Base-by-base conservation (phyloP, 2,329 filamentous ascomycete species). In the Hypoxylon sp. region DNA sequence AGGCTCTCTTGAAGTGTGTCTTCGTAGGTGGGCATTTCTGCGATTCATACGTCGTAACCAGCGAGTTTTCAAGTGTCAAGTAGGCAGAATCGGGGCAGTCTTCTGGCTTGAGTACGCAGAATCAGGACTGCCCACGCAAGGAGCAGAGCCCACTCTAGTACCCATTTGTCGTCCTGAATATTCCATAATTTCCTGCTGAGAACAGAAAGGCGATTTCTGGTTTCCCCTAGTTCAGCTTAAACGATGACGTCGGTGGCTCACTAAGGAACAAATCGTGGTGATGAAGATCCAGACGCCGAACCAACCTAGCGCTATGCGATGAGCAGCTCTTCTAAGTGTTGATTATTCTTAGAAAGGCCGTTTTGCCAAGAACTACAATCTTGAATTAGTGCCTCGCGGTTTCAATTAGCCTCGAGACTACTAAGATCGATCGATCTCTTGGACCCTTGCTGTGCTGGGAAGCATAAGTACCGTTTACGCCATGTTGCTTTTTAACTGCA, bases 191-290 rank as follows among this genome's bases (percentile, higher is more conserved):
- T 60, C 51, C 34, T 60, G 49, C 51, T 67, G 28, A 51, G 49
- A 32, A 46, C 2, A 19, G 10, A 19, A 52, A 48, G 28, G 19
- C 28, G 43, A 60, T 59, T 21, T 48, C 36, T 17, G 25, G 30
- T 28, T 60, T 43, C 52, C 38, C 19, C 28, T 17, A 48, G 28
- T 55, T 43, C 55, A 25, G 17, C 28, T 36, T 30, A 52, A 36
- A 32, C 46, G 21, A 72, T 72, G 69, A 72, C 69, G 67, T 70
- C 60, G 65, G 63, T 65, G 63, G 67, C 60, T 58, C 25, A 38
- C 43, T 43, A 23, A 56, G 53, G 38, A n/a, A 68, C 50, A 61
- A 60, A 55, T 57, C 30, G 51, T 56, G 23, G 41, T 60, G 36
- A 30, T 56, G 55, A 61, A 53, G 48, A 68, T 61, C 59, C 17